Conservation (phyloP, 345 rosid genomes). For the Citrus maxima region DNA sequence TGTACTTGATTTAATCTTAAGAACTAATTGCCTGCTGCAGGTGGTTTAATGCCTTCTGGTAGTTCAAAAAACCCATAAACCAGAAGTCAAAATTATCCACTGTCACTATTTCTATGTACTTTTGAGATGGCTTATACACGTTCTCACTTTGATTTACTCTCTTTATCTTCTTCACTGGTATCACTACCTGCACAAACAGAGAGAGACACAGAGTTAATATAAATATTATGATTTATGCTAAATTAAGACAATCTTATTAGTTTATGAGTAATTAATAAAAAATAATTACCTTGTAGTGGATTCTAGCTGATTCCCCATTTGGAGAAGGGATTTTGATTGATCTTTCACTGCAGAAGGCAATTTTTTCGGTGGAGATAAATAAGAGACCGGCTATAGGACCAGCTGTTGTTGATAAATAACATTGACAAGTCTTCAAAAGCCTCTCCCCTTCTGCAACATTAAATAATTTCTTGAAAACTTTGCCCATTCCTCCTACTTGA, state of each 20-base stretch:
- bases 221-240: background rate
- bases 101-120: slow-evolving; percentile 19
- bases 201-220: background rate
- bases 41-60: slow-evolving; percentile 8
- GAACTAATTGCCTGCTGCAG: slow-evolving; percentile 8
- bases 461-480: slow-evolving; percentile 39
- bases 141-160: slow-evolving; percentile 10
- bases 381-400: slow-evolving; percentile 52
- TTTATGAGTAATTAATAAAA: background rate
- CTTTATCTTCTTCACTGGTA: slow-evolving; percentile 15
- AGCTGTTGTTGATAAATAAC: slow-evolving; percentile 40
- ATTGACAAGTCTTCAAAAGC: slow-evolving; percentile 45
- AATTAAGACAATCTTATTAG: too few species aligned
- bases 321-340: slow-evolving; percentile 26
- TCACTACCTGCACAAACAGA: slow-evolving; percentile 14
- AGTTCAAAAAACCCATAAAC: slow-evolving; percentile 21
- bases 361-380: slow-evolving; percentile 36
- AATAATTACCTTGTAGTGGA: slow-evolving; percentile 30
- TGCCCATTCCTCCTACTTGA: slow-evolving; percentile 39
- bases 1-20: background rate
- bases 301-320: slow-evolving; percentile 16
- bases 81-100: slow-evolving; percentile 17
- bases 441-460: slow-evolving; percentile 33
- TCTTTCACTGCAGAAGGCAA: slow-evolving; percentile 42
- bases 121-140: slow-evolving; percentile 22